Conservation (phyloP, 768 basidiomycete species). For the Amanita molliuscula region DNA sequence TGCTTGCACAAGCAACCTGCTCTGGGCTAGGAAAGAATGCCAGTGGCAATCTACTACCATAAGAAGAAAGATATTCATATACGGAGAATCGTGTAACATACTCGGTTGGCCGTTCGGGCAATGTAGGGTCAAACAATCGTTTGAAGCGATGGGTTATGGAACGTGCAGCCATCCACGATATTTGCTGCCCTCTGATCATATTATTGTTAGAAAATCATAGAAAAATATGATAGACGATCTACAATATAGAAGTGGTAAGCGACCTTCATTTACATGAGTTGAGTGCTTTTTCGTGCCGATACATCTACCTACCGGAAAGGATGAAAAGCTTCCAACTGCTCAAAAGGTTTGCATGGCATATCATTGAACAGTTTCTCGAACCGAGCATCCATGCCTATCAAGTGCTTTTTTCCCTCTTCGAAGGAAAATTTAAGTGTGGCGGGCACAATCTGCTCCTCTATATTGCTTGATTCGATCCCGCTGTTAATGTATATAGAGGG, state of each 20-base stretch:
- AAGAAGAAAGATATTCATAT: slow-evolving; percentile 3
- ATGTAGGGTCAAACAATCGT: slow-evolving; percentile 59
- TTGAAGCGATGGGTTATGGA: slow-evolving; percentile 76
- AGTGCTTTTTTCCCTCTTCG: slow-evolving; percentile 62
- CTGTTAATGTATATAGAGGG: not conserved
- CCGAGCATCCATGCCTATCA: slow-evolving; percentile 54
- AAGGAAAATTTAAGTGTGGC: slow-evolving; percentile 70
- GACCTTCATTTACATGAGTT: slow-evolving; percentile 32
- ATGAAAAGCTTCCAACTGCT: slow-evolving; percentile 64
- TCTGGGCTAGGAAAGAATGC: slow-evolving; percentile 60
- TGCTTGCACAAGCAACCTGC: slow-evolving; percentile 53
- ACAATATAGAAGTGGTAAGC: slow-evolving; percentile 65
- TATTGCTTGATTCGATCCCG: not conserved
- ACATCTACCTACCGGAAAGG: slow-evolving; percentile 55
- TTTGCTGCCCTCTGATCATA: slow-evolving; percentile 57
- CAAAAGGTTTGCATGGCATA: slow-evolving; percentile 68
- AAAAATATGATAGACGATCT: slow-evolving; percentile 6
- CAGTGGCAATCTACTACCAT: slow-evolving; percentile 8
- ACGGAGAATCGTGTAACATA: slow-evolving; percentile 14
- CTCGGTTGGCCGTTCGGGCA: slow-evolving; percentile 59
- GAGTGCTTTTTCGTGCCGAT: not conserved
- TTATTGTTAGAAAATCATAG: not conserved
- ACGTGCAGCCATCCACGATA: slow-evolving; percentile 80
- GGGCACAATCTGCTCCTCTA: slow-evolving; percentile 36
- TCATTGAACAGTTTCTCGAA: slow-evolving; percentile 60